Base-by-base conservation (phyloP, 2,329 filamentous ascomycete genomes). In the Coniochaeta sp. region DNA sequence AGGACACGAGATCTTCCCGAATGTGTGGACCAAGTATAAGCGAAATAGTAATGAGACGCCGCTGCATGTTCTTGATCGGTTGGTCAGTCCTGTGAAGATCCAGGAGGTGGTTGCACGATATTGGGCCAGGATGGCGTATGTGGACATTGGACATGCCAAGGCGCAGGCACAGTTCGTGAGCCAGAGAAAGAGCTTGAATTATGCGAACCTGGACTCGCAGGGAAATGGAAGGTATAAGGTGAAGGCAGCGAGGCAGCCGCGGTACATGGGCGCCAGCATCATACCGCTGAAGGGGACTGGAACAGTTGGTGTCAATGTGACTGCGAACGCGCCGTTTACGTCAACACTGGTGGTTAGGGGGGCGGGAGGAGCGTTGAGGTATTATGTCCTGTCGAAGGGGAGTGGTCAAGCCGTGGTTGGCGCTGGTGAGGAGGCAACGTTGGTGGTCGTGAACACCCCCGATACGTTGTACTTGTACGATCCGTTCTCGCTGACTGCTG, bases 51-150 rank as follows among this genome's bases (percentile, higher is more conserved):
- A 81, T 64, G 79, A 81, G 66, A 81, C 79, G 0, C 79, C 79
- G 1, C 71, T 82, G 22, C 78, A 81, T 59, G 71, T 74, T 1
- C 70, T 81, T 1, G 69, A 74, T 19, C 73, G 77, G 22, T 67
- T 81, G 0, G 70, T 74, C 1, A 60, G 63, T 8, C 67, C 65
- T 34, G 61, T 67, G 19, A 69, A 73, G 17, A 74, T 76, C 22
- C 72, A 75, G 14, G 60, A 69, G 9, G 70, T 82, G 9, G 74
- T 82, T 8, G 79, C 73, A 3, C 69, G 72, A 17, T 82, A 82
- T 69, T 81, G 79, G 79, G 79, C 79, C 1, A 74, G 74, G 61
- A 82, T 82, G 80, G 79, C 79, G 5, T 80, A 77, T 62, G 77
- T 77, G 12, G 79, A 82, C 50, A 79, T 81, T 34, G 78, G 76